Base-by-base conservation (phyloP, 2,329 filamentous ascomycete species). In the Neonectria coccinea region DNA sequence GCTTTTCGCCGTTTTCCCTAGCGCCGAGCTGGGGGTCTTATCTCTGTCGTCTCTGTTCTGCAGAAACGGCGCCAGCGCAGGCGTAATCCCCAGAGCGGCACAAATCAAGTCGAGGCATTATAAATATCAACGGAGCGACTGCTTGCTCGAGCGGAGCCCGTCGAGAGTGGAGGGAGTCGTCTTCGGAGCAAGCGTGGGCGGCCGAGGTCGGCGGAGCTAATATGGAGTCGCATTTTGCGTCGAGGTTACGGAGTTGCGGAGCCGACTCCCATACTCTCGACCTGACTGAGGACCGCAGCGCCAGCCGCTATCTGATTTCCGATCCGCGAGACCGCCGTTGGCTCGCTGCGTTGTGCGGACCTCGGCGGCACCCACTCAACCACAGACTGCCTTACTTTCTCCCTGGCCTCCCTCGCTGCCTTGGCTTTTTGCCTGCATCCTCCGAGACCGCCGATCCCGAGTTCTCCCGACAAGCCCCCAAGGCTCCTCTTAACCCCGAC, bases 91-190 rank as follows among this genome's bases (percentile, higher is more conserved):
- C 44, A 69, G 47, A 64, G 44, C 60, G 67, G 64, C 66, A 56
- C 71, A 72, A 71, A 70, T 68, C 63, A 72, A 73, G 61, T 69
- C 56, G 66, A 66, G 54, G 64, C 62, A 73, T 75, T 75, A 75
- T 75, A 75, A 75, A 73, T 73, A 75, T 64, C 60, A 66, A 68
- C 65, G 66, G 65, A 66, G 64, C 62, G 67, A 61, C 69, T 71
- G 63, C 57, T 57, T 71, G 62, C 57, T 57, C 41, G 51, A 59
- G 70, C 71, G 71, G 71, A 74, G 70, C 60, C 56, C 59, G 62
- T 70, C 62, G 64, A 61, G 52, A 53, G 64, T 62, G 57, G 66
- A 67, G 65, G 65, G 63, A 48, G 48, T 56, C 31, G 48, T 53
- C 42, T 47, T 66, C 67, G 60, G 62, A 68, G 67, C 60, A 51